These are phyloP conservation scores for Pachysandra terminalis DNA, from an alignment of 164 flowering plant species.

Conservation along the genomic window DNA sequence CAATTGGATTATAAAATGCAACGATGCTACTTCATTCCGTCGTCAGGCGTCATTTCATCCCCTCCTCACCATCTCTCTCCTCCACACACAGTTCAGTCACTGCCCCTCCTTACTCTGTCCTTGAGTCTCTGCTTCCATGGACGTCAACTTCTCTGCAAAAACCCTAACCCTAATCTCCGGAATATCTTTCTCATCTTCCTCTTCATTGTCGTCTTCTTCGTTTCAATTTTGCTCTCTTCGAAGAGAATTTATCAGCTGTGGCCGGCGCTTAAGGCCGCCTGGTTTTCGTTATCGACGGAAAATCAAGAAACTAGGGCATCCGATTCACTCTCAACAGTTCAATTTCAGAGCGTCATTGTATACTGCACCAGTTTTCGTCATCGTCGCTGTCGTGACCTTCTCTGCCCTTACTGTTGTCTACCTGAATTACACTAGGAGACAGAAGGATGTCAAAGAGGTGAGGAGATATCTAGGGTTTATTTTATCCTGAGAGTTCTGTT, in stretches of 20 bases:
- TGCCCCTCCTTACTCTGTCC: conserved; percentile 6
- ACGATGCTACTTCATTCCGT: not conserved
- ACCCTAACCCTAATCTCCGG: conserved; percentile 23
- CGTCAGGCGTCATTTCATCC: not conserved
- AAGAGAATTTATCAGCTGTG: conserved; percentile 34
- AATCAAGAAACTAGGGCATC: conserved; percentile 22
- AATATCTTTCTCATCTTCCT: conserved; percentile 12
- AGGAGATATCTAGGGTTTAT: not conserved
- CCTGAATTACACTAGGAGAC: conserved; percentile 18
- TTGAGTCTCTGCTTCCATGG: conserved; percentile 34
- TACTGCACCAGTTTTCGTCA: conserved; percentile 32
- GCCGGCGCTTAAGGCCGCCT: conserved; percentile 31
- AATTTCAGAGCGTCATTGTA: conserved; percentile 38
- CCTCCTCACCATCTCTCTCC: conserved; percentile 3
- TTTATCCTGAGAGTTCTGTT: too few species aligned
- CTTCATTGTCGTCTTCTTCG: conserved; percentile 12
- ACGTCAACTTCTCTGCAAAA: conserved; percentile 37
- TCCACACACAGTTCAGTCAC: conserved; percentile 14
- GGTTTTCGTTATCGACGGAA: conserved; percentile 22
- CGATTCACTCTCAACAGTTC: conserved; percentile 21
- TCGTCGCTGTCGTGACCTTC: conserved; percentile 40
- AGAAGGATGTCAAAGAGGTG: conserved; percentile 25
- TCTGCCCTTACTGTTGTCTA: conserved; percentile 41
- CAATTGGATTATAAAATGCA: not conserved
- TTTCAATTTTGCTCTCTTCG: conserved; percentile 20